These are phyloP conservation scores for Microstegium vimineum DNA, from an alignment of 176 grass and related monocot genomes.

Conservation along the genomic window DNA sequence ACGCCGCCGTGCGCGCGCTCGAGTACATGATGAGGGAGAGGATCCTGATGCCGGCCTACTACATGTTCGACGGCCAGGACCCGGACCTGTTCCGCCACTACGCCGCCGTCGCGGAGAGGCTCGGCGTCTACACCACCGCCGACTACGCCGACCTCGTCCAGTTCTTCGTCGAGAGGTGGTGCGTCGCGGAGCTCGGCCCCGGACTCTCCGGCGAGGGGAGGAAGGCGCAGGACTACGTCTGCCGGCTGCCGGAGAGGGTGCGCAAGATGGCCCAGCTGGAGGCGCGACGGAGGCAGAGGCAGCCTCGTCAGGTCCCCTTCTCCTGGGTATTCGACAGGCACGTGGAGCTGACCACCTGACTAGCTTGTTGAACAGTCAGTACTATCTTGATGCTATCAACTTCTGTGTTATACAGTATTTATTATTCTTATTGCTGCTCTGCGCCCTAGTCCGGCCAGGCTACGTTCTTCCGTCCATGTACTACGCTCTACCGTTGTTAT, in stretches of 20 bases:
- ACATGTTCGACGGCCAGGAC: slow-evolving; percentile 47
- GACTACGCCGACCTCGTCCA: slow-evolving; percentile 42
- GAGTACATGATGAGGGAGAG: slow-evolving; percentile 39
- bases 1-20: slow-evolving; percentile 26
- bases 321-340: slow-evolving; percentile 34
- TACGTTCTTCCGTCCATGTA: no score
- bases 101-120: slow-evolving; percentile 30
- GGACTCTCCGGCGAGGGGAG: slow-evolving; percentile 25
- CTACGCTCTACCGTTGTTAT: no score
- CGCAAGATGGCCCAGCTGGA: slow-evolving; percentile 13
- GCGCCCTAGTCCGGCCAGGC: no score
- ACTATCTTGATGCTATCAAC: no score
- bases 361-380: background rate
- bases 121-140: slow-evolving; percentile 41
- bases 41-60: slow-evolving; percentile 31
- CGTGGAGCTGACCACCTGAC: background rate
- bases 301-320: background rate
- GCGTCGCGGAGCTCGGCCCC: background rate
- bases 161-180: slow-evolving; percentile 27
- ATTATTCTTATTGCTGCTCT: no score
- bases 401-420: no score
- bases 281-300: background rate
- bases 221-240: slow-evolving; percentile 35
- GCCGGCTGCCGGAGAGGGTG: slow-evolving; percentile 22
- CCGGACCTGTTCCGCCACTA: slow-evolving; percentile 28